phyloP scores from a whole-genome alignment of 306 rosid genomes.

The Cercis canadensis region DNA sequence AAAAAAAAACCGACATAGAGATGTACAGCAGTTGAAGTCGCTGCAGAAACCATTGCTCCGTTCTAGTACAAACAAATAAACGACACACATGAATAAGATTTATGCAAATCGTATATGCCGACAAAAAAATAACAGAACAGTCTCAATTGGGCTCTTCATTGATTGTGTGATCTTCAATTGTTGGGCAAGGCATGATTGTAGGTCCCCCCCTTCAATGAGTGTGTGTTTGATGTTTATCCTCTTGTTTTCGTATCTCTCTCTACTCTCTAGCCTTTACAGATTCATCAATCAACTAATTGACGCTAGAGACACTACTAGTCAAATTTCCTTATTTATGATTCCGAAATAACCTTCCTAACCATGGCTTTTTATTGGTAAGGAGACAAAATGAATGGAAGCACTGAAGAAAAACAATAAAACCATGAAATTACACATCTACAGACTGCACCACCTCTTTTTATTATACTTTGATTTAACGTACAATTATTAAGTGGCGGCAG shows the following conservation, averaged over 20 bases:
- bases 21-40: slow-evolving; percentile 14
- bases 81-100: slow-evolving; percentile 15
- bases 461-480: slow-evolving; percentile 5
- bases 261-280: neutral
- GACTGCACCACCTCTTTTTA: slow-evolving; percentile 10
- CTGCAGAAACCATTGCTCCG: slow-evolving; percentile 28
- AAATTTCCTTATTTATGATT: neutral
- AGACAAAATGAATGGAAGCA: slow-evolving; percentile 18
- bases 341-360: slow-evolving; percentile 5
- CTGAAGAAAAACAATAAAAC: neutral
- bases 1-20: too few species aligned
- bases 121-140: slow-evolving; percentile 37
- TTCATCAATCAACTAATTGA: slow-evolving; percentile 6
- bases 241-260: slow-evolving; percentile 29
- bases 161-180: slow-evolving; percentile 32
- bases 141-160: slow-evolving; percentile 1
- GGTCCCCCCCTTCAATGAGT: slow-evolving; percentile 3
- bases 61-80: slow-evolving; percentile 12
- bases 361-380: neutral
- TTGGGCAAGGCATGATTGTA: neutral
- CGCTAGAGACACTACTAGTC: neutral
- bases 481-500: slow-evolving; percentile 3
- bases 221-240: slow-evolving; percentile 8
- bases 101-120: neutral
- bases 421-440: neutral